These are phyloP conservation scores for Xylariomycetidae sp. DNA, from an alignment of 2,329 filamentous ascomycete species.

Conservation along the genomic window DNA sequence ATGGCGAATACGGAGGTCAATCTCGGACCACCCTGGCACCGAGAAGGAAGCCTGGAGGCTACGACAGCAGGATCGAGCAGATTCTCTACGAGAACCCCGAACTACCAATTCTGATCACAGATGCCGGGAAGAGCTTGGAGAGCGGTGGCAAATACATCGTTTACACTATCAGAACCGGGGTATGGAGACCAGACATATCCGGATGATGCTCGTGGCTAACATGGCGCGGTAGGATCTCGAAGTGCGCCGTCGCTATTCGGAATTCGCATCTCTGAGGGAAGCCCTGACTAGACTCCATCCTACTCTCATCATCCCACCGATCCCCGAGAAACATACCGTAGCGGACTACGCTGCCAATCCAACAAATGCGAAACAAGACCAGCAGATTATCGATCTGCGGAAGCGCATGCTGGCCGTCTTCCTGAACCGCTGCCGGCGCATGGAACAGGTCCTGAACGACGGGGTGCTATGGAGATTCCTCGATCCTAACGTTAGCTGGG, in stretches of 20 bases:
- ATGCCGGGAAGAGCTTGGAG: slow-evolving; percentile 92
- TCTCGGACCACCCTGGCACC: slow-evolving; percentile 41
- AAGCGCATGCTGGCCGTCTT: slow-evolving; percentile 98
- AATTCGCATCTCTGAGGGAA: slow-evolving; percentile 86
- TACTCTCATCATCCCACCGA: slow-evolving; percentile 91
- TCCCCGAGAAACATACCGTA: slow-evolving; percentile 98
- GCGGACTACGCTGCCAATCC: slow-evolving; percentile 97
- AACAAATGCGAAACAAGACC: slow-evolving; percentile 95
- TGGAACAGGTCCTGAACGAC: slow-evolving; percentile 88
- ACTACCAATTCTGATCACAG: slow-evolving; percentile 83
- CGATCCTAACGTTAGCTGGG: slow-evolving; percentile 98
- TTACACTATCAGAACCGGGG: slow-evolving; percentile 92
- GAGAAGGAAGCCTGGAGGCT: slow-evolving; percentile 75
- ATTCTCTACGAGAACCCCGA: slow-evolving; percentile 94
- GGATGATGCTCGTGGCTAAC: slow-evolving; percentile 6
- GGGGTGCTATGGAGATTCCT: slow-evolving; percentile 98
- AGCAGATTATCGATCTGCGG: slow-evolving; percentile 90
- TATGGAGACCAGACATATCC: slow-evolving; percentile 39
- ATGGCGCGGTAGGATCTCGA: slow-evolving; percentile 71
- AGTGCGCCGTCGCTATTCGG: slow-evolving; percentile 90
- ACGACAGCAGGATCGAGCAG: slow-evolving; percentile 94
- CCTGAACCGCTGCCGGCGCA: slow-evolving; percentile 84
- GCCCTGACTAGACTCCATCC: slow-evolving; percentile 89
- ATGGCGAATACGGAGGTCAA: slow-evolving; percentile 41
- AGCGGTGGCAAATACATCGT: slow-evolving; percentile 92